Evolutionary conservation across 176 grass and related monocot species (phyloP).

Genomic region (Juncus inflexus): DNA sequence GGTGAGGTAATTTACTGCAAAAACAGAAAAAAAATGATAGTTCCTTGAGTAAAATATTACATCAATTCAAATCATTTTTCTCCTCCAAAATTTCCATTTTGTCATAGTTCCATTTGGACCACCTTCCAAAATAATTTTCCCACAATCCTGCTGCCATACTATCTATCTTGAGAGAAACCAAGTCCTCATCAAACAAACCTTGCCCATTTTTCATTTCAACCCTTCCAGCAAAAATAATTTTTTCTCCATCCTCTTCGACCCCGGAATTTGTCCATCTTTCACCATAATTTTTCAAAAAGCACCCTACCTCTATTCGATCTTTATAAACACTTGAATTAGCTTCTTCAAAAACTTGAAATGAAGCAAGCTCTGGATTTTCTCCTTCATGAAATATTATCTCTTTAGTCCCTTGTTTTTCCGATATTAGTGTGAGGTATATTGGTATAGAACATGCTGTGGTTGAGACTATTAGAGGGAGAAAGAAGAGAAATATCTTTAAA

Average conservation of each 20-base stretch:
- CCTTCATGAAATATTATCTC: slow-evolving; percentile 16
- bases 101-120: slow-evolving; percentile 26
- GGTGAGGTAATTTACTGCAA: neutral
- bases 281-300: slow-evolving; percentile 17
- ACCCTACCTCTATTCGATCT: slow-evolving; percentile 17
- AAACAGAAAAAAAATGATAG: neutral
- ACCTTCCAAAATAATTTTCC: slow-evolving; percentile 25
- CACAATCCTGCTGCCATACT: slow-evolving; percentile 30
- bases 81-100: slow-evolving; percentile 10
- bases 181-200: slow-evolving; percentile 23
- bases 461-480: slow-evolving; percentile 17
- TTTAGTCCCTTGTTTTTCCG: slow-evolving; percentile 15
- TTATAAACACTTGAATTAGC: slow-evolving; percentile 17
- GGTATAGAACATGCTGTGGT: slow-evolving; percentile 9
- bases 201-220: slow-evolving; percentile 26
- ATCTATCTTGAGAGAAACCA: slow-evolving; percentile 24
- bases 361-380: slow-evolving; percentile 2
- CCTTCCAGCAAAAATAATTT: slow-evolving; percentile 23
- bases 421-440: slow-evolving; percentile 6
- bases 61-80: slow-evolving; percentile 6
- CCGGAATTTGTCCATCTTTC: neutral
- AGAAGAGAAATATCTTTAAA: slow-evolving; percentile 6
- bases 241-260: neutral
- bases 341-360: slow-evolving; percentile 12
- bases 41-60: neutral